Percentiles rank a stretch among this genome's conserved stretches.
These are phyloP conservation scores for Naematelia aurantialba DNA, from an alignment of 768 basidiomycete genomes.

Conservation along the genomic window DNA sequence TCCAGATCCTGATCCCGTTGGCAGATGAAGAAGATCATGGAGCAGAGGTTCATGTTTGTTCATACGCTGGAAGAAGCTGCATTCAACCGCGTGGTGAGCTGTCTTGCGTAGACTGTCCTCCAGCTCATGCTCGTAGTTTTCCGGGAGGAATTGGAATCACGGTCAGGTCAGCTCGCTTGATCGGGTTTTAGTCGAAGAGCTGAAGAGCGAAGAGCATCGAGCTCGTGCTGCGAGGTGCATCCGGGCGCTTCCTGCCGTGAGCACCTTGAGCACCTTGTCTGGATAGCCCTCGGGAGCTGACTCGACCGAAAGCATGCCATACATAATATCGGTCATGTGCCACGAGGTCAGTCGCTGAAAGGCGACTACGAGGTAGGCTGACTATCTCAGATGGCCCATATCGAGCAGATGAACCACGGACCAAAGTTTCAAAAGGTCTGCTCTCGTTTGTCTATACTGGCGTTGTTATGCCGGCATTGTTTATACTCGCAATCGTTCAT, in stretches of 20 bases:
- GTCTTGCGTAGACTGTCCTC: background rate
- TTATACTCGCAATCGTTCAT: no score
- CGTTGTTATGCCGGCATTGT: no score
- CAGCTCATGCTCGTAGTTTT: constrained; percentile 27
- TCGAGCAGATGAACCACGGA: constrained; percentile 48
- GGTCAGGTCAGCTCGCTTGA: constrained; percentile 30
- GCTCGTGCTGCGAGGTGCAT: constrained; percentile 41
- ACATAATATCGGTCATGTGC: constrained; percentile 47
- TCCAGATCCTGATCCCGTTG: background rate
- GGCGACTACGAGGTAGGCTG: background rate
- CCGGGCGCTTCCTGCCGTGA: constrained; percentile 43
- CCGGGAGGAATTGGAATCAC: constrained; percentile 50
- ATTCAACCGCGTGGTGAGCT: constrained; percentile 40
- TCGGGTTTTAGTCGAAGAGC: background rate
- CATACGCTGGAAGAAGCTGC: constrained; percentile 45
- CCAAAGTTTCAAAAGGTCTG: constrained; percentile 43
- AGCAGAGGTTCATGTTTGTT: constrained; percentile 43
- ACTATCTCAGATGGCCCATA: constrained; percentile 34
- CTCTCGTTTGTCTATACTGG: background rate
- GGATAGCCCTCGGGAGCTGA: constrained; percentile 5
- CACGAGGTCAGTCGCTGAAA: constrained; percentile 40
- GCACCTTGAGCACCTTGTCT: constrained; percentile 3
- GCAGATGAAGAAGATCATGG: constrained; percentile 48
- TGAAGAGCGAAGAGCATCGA: constrained; percentile 36
- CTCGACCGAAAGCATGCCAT: constrained; percentile 23